These are phyloP conservation scores for Solanum tarijense DNA, from an alignment of 257 asterid genomes.

Conservation along the genomic window DNA sequence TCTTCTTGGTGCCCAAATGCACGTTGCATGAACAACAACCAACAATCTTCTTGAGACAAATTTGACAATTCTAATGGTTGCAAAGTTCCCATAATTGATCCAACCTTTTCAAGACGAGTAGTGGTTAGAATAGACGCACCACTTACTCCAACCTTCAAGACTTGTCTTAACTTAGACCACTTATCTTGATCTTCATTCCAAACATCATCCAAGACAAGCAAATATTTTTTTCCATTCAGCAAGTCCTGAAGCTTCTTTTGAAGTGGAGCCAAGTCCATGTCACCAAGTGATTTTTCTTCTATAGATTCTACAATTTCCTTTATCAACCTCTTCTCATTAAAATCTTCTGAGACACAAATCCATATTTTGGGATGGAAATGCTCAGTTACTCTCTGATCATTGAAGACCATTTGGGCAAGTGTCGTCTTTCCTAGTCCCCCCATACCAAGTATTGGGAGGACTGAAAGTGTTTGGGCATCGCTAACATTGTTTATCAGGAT, in stretches of 20 bases:
- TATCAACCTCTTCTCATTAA: too few relatives aligned
- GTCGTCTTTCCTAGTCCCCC: too few relatives aligned
- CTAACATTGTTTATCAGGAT: too few relatives aligned
- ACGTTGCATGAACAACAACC: slow-evolving; percentile 11
- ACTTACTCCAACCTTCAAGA: slow-evolving; percentile 8
- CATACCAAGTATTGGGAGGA: too few relatives aligned
- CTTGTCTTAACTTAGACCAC: slow-evolving; percentile 8
- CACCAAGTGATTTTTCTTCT: too few relatives aligned
- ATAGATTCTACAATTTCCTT: too few relatives aligned
- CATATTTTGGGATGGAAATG: too few relatives aligned
- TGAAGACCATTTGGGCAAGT: too few relatives aligned
- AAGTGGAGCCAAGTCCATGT: too few relatives aligned
- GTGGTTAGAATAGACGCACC: slow-evolving; percentile 15
- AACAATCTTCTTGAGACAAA: slow-evolving; percentile 11
- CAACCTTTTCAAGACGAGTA: slow-evolving; percentile 7
- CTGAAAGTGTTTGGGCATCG: too few relatives aligned
- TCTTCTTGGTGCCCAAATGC: slow-evolving; percentile 3
- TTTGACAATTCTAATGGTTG: background rate
- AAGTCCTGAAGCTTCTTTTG: background rate
- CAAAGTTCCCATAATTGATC: slow-evolving; percentile 10
- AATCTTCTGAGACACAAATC: too few relatives aligned
- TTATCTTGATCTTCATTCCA: slow-evolving; percentile 23
- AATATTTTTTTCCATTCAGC: slow-evolving; percentile 9
- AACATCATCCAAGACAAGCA: slow-evolving; percentile 25
- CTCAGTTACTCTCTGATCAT: too few relatives aligned